A percentile compares a stretch with the other conserved stretches of the same genome.
These are phyloP conservation scores for Backusella australiensis DNA, from an alignment of 192 early-diverging fungal genomes.

Conservation along the genomic window DNA sequence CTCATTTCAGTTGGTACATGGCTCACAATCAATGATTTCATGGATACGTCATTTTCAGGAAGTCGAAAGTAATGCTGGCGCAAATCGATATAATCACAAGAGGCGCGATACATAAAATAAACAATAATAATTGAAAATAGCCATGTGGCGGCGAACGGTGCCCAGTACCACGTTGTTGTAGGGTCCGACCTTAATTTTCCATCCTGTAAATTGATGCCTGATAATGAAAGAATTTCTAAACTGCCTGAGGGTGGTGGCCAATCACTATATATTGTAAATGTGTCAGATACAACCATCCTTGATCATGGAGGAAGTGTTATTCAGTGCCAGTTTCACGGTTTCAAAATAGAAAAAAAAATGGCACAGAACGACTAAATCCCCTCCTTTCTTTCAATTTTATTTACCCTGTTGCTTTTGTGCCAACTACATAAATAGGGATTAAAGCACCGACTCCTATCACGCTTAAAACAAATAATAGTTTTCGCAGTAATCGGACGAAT, in stretches of 20 bases:
- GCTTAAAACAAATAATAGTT: conserved; percentile 53
- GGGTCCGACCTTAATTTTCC: conserved; percentile 19
- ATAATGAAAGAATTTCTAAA: conserved; percentile 35
- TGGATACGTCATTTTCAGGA: conserved; percentile 51
- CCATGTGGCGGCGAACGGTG: conserved; percentile 66
- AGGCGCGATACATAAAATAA: conserved; percentile 54
- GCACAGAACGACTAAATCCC: not conserved
- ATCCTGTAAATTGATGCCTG: conserved; percentile 32
- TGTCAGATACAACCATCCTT: not conserved
- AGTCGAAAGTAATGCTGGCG: conserved; percentile 55
- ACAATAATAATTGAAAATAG: conserved; percentile 55
- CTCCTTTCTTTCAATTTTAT: not conserved
- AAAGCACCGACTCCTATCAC: conserved; percentile 60
- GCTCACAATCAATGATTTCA: conserved; percentile 66
- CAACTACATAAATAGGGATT: conserved; percentile 63
- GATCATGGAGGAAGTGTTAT: not conserved
- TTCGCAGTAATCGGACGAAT: conserved; percentile 57
- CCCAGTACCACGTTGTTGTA: conserved; percentile 56
- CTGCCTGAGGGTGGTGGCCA: conserved; percentile 37
- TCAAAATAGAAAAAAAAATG: conserved; percentile 2
- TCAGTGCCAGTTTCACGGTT: not conserved
- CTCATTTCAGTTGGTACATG: conserved; percentile 50
- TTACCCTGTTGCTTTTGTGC: conserved; percentile 35
- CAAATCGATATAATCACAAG: conserved; percentile 48
- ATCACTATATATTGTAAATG: conserved; percentile 12